Evolutionary conservation across 1,284 basidiomycete genomes (phyloP), one percentile per base, ranked within the genome.

Genomic region (Rhizoctonia solani): DNA sequence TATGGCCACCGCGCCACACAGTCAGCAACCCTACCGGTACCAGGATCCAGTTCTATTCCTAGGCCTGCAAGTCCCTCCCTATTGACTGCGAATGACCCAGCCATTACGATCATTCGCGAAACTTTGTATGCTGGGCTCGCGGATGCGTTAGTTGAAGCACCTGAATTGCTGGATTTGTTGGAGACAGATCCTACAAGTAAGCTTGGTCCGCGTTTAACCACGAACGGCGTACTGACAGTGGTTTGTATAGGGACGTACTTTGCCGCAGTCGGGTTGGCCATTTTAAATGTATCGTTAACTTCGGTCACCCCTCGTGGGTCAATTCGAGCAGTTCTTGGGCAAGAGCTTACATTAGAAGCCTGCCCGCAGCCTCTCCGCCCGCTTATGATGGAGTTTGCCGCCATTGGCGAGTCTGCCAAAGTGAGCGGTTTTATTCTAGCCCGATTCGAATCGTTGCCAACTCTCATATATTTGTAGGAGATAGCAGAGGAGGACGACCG

Each of bases 111-210:
- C 73, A 91, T 92, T 69, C 87, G 90, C 32, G 90, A 92, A 75
- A 92, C 90, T 0, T 81, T 93, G 3, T 93, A 92, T 75, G 89
- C 90, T 0, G 84, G 88, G 0, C 79, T 92, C 6, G 88, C 82
- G 0, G 88, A 90, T 69, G 85, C 83, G 1, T 79, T 93, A 53
- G 81, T 84, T 52, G 77, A 78, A 1, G 81, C 80, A 16, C 81
- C 82, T 0, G 77, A 81, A 4, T 79, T 93, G 6, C 81, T 81
- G 2, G 68, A 73, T 0, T 79, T 88, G 5, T 81, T 92, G 69
- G 78, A 77, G n/a, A 72, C 73, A 11, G 88, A 92, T 72, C 84
- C 86, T 0, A 77, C 87, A 0, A 82, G 87, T 65, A 42, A 2
- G 59, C 32, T 47, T 19, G 9, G 13, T 16, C 39, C 8, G 30